Evolutionary conservation across 108 stramenopile genomes (phyloP).

Genomic region (Hondaea fermentalgiana): DNA sequence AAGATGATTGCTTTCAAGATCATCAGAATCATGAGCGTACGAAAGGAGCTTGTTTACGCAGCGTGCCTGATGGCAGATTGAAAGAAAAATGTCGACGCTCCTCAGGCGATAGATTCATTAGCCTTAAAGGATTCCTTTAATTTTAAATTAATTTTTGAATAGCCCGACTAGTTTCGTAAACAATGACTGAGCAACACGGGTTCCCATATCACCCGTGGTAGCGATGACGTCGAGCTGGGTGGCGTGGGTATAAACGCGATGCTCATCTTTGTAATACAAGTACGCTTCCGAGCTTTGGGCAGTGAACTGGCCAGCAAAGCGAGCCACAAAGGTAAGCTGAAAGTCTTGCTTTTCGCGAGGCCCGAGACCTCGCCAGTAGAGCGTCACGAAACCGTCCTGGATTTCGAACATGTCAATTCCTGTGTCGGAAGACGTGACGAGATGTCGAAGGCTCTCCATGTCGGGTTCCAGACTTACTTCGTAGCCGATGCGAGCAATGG

Average conservation of each 20-base stretch:
- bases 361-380: not conserved
- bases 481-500: not conserved
- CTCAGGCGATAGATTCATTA: too few relatives aligned
- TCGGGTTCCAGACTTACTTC: not conserved
- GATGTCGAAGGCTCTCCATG: not conserved
- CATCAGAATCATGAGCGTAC: too few relatives aligned
- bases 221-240: not conserved
- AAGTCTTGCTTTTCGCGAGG: not conserved
- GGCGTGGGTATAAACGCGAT: not conserved
- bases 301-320: not conserved
- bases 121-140: too few relatives aligned
- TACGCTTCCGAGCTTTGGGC: not conserved
- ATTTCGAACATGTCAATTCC: not conserved
- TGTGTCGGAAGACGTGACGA: not conserved
- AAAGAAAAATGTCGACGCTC: too few relatives aligned
- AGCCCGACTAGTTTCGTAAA: too few relatives aligned
- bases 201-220: too few relatives aligned
- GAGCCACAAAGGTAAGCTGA: not conserved
- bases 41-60: too few relatives aligned
- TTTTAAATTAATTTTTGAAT: too few relatives aligned
- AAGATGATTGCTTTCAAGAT: too few relatives aligned
- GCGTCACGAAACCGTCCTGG: not conserved
- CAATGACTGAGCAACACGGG: too few relatives aligned
- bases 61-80: too few relatives aligned
- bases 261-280: not conserved